A percentile compares a stretch with the other conserved stretches of the same genome.
Conservation (phyloP, 352 stramenopile species). For the Phytophthora pluvialis region DNA sequence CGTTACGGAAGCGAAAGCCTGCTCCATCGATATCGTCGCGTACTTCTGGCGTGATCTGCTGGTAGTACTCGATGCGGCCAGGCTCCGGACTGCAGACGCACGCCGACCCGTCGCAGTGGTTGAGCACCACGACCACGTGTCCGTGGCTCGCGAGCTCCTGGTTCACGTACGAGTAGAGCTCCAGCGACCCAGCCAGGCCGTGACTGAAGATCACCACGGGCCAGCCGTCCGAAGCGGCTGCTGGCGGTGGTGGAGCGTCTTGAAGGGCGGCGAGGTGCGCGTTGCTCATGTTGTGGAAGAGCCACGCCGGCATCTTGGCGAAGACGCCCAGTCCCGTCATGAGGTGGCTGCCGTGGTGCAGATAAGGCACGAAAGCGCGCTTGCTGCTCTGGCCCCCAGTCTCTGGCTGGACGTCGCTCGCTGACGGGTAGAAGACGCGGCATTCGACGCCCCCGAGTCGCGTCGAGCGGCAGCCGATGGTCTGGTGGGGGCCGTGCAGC, state of each 20-base stretch:
- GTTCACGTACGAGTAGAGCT: slow-evolving; percentile 68
- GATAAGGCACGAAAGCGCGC: slow-evolving; percentile 28
- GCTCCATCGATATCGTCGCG: slow-evolving; percentile 54
- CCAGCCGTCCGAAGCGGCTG: slow-evolving; percentile 38
- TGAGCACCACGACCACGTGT: slow-evolving; percentile 61
- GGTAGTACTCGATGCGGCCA: slow-evolving; percentile 62
- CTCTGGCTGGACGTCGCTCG: slow-evolving; percentile 3
- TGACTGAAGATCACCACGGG: slow-evolving; percentile 71
- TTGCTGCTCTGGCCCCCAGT: background rate
- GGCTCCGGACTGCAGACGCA: slow-evolving; percentile 54
- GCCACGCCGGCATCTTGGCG: slow-evolving; percentile 50
- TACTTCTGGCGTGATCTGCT: slow-evolving; percentile 54
- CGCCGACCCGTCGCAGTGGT: slow-evolving; percentile 72
- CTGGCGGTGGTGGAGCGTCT: slow-evolving; percentile 37
- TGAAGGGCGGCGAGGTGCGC: slow-evolving; percentile 50
- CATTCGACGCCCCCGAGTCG: slow-evolving; percentile 62
- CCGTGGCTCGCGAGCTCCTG: slow-evolving; percentile 74
- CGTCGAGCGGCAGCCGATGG: slow-evolving; percentile 47
- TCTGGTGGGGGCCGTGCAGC: slow-evolving; percentile 47
- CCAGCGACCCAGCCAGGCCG: slow-evolving; percentile 58
- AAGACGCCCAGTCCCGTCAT: slow-evolving; percentile 56
- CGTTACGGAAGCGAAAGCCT: slow-evolving; percentile 66
- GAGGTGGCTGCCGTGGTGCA: slow-evolving; percentile 65
- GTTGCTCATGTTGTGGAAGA: slow-evolving; percentile 64
- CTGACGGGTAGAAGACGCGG: slow-evolving; percentile 72